A percentile compares a stretch with the other conserved stretches of the same genome.
Evolutionary conservation across 2,329 filamentous ascomycete genomes (phyloP).

Genomic region (Emmonsiellopsis sp.): DNA sequence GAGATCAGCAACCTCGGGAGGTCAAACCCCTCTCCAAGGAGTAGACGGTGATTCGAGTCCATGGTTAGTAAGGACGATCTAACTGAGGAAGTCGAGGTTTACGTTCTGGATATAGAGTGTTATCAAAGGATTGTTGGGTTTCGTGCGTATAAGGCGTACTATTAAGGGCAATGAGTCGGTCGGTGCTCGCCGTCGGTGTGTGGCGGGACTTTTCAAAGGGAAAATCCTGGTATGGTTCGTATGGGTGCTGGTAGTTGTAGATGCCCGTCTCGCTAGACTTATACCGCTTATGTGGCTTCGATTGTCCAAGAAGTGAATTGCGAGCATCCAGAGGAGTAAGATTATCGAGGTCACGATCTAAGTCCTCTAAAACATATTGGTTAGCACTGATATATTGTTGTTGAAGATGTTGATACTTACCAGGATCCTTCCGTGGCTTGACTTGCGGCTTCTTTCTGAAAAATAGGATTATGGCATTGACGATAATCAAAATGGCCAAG

Average conservation of each 20-base stretch:
- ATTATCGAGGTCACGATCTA: conserved; percentile 65
- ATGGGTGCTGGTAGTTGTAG: conserved; percentile 31
- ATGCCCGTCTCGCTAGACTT: conserved; percentile 26
- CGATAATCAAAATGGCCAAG: conserved; percentile 75
- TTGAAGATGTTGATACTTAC: conserved; percentile 46
- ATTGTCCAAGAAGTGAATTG: conserved; percentile 72
- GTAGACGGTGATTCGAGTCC: too few species aligned
- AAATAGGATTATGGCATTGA: conserved; percentile 77
- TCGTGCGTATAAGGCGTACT: too few species aligned
- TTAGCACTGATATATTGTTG: conserved; percentile 7
- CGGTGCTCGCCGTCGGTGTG: conserved; percentile 23
- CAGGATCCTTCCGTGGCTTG: conserved; percentile 77
- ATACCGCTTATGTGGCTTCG: conserved; percentile 29
- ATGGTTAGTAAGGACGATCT: neutral
- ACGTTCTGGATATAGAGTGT: conserved; percentile 15
- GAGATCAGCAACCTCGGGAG: too few species aligned
- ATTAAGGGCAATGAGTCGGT: conserved; percentile 14
- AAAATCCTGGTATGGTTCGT: conserved; percentile 30
- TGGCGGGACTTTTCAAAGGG: conserved; percentile 15
- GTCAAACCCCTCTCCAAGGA: too few species aligned
- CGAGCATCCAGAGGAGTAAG: conserved; percentile 80
- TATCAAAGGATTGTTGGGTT: too few species aligned
- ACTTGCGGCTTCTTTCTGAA: conserved; percentile 85
- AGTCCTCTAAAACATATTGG: conserved; percentile 52
- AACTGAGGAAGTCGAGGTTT: neutral